Evolutionary conservation across 2,329 filamentous ascomycete species (phyloP).

Genomic region (Boeremia exigua): DNA sequence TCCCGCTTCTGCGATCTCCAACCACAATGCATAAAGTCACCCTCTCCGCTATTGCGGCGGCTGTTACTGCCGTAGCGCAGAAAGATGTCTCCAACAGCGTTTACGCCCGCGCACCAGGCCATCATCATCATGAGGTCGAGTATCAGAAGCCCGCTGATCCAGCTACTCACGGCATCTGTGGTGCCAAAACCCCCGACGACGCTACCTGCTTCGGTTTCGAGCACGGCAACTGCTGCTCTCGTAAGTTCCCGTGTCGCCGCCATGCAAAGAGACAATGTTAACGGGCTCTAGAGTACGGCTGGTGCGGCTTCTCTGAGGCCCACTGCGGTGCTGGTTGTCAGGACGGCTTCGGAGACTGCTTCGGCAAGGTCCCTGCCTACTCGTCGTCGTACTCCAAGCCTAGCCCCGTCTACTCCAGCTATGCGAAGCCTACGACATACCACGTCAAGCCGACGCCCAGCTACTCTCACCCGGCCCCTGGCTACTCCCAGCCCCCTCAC

Average conservation of each 20-base stretch:
- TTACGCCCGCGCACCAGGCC: no score
- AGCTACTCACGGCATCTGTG: conserved; percentile 14
- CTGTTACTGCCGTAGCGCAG: neutral
- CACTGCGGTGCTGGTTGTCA: conserved; percentile 15
- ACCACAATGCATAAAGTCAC: no score
- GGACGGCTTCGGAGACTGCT: conserved; percentile 7
- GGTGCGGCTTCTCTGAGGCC: conserved; percentile 4
- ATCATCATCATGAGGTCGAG: neutral
- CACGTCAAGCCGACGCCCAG: neutral
- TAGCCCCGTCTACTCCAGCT: neutral
- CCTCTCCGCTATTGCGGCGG: no score
- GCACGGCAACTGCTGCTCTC: conserved; percentile 20
- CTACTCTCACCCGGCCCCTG: neutral
- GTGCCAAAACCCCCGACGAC: neutral
- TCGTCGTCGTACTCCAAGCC: neutral
- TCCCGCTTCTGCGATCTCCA: no score
- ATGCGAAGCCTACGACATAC: neutral
- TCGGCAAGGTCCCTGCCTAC: neutral
- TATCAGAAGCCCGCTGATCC: neutral
- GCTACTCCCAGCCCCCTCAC: neutral
- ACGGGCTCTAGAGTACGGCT: conserved; percentile 1
- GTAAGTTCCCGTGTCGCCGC: neutral
- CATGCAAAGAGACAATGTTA: neutral
- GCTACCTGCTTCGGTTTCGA: conserved; percentile 9
- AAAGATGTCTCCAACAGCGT: no score